These are phyloP conservation scores for Viola odorata DNA, from an alignment of 345 rosid species.

Conservation along the genomic window DNA sequence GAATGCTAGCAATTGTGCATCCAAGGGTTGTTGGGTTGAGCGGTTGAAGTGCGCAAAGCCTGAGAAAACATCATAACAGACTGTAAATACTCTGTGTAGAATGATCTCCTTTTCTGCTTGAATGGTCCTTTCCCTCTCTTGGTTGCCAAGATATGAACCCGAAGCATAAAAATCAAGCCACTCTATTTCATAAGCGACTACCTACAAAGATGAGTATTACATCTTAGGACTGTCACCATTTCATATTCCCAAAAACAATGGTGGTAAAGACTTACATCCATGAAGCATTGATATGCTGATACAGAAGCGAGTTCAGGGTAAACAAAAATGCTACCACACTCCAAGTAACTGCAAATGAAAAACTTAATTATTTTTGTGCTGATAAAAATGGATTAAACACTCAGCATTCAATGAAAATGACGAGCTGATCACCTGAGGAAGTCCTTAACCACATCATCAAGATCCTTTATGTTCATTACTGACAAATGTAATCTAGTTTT, in stretches of 20 bases:
- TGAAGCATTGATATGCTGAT: conserved; percentile 47
- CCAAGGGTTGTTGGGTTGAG: conserved; percentile 45
- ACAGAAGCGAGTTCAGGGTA: conserved; percentile 48
- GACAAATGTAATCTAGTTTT: conserved; percentile 44
- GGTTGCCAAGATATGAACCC: conserved; percentile 18
- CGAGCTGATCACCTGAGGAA: conserved; percentile 41
- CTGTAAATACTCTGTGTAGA: conserved; percentile 48
- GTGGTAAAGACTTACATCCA: conserved; percentile 40
- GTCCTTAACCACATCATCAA: conserved; percentile 53
- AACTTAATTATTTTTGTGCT: conserved; percentile 1
- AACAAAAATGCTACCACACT: conserved; percentile 58
- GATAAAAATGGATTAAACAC: no score
- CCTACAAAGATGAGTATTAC: conserved; percentile 26
- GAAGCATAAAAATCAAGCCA: conserved; percentile 61
- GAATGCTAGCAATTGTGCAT: conserved; percentile 45
- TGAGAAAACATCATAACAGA: conserved; percentile 66
- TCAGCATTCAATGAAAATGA: no score
- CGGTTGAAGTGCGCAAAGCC: conserved; percentile 65
- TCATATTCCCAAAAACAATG: conserved; percentile 17
- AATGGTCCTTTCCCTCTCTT: conserved; percentile 41
- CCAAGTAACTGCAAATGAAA: conserved; percentile 50
- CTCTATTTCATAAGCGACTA: conserved; percentile 59
- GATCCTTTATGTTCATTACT: conserved; percentile 46
- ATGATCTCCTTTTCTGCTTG: conserved; percentile 71
- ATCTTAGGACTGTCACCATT: conserved; percentile 1